Percentiles rank a stretch among this genome's conserved stretches.
Evolutionary conservation across 345 rosid species (phyloP).

Genomic region (Raphanus raphanistrum): DNA sequence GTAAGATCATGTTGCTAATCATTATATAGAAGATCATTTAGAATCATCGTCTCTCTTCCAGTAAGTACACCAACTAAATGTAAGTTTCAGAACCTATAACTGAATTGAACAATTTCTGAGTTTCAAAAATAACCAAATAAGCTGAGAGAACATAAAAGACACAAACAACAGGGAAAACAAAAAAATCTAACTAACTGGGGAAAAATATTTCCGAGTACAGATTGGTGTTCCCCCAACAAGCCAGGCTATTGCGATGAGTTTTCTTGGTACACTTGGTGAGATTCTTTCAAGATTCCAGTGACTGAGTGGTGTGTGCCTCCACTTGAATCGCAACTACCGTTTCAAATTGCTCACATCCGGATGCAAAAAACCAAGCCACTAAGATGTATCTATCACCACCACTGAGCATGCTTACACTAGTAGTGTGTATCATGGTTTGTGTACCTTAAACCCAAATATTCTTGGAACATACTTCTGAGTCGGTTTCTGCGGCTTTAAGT

Average conservation of each 20-base stretch:
- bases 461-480: conserved; percentile 70
- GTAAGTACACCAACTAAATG: no score
- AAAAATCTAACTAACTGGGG: conserved; percentile 16
- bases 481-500: conserved; percentile 83
- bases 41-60: no score
- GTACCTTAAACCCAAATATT: conserved; percentile 91
- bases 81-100: no score
- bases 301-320: neutral
- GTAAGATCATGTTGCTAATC: no score
- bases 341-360: conserved; percentile 1
- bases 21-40: no score
- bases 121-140: no score
- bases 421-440: conserved; percentile 51
- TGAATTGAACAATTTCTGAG: no score
- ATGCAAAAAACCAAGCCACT: neutral
- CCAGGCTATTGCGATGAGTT: conserved; percentile 22
- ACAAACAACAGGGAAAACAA: neutral
- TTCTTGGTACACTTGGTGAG: neutral
- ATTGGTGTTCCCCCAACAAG: neutral
- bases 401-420: neutral
- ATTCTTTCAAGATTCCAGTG: neutral
- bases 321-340: neutral
- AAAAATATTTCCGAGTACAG: neutral
- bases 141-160: neutral
- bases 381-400: neutral